Conservation (phyloP, 2,329 filamentous ascomycete genomes). For the Dothistroma pini region DNA sequence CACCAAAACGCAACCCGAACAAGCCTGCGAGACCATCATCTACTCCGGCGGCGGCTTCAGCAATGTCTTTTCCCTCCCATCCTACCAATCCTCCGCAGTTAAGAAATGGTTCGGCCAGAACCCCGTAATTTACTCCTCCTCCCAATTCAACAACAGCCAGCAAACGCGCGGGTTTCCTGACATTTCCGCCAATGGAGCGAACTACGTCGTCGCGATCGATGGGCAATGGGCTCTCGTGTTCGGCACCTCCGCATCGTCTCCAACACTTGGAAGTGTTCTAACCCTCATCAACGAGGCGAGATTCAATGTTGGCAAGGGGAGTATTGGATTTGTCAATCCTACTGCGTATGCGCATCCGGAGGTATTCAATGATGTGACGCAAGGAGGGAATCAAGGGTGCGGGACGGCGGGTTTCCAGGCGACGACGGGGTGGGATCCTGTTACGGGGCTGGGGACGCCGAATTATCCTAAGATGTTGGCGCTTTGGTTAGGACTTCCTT, state of each 20-base stretch:
- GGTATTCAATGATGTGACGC: constrained; percentile 40
- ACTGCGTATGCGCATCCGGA: constrained; percentile 41
- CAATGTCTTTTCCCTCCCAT: constrained; percentile 47
- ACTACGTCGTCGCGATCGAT: constrained; percentile 41
- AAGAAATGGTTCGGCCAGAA: constrained; percentile 41
- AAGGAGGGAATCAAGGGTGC: constrained; percentile 40
- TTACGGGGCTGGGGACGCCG: constrained; percentile 6
- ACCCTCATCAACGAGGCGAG: constrained; percentile 46
- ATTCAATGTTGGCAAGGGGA: constrained; percentile 35
- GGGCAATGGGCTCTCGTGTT: constrained; percentile 44
- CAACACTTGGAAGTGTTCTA: constrained; percentile 48
- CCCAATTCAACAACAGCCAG: constrained; percentile 21
- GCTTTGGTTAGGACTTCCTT: constrained; percentile 7
- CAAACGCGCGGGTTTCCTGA: constrained; percentile 33
- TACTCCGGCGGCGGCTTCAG: constrained; percentile 47
- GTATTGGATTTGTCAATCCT: constrained; percentile 37
- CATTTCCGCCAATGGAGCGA: constrained; percentile 34
- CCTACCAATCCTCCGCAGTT: constrained; percentile 46
- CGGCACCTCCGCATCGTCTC: constrained; percentile 52
- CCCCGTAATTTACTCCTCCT: constrained; percentile 29
- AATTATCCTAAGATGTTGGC: constrained; percentile 5
- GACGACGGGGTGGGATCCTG: constrained; percentile 31
- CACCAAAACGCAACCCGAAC: constrained; percentile 36
- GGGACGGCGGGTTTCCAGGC: constrained; percentile 33
- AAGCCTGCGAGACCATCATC: constrained; percentile 48